phyloP scores from a whole-genome alignment of 1,284 basidiomycete species.

The Cryptococcus wingfieldii region DNA sequence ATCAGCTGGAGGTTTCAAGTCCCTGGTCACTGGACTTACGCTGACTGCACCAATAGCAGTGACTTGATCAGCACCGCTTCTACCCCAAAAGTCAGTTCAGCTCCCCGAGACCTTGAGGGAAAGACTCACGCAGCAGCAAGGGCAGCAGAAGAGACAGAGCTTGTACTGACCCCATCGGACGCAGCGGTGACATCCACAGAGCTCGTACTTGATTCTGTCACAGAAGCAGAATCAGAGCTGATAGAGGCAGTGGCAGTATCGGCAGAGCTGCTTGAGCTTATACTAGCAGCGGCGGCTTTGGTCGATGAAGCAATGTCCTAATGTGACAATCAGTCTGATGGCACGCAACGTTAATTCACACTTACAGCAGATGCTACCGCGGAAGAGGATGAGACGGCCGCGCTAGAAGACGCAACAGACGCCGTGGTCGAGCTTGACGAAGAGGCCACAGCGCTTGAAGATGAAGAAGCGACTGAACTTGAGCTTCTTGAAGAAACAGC shows the following conservation, averaged over 20 bases:
- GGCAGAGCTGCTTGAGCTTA: neutral
- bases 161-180: too few relatives aligned
- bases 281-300: too few relatives aligned
- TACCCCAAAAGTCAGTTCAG: too few relatives aligned
- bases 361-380: neutral
- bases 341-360: too few relatives aligned
- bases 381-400: neutral
- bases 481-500: neutral
- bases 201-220: neutral
- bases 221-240: too few relatives aligned
- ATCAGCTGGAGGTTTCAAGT: slow-evolving; percentile 1
- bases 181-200: neutral
- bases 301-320: too few relatives aligned
- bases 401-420: neutral
- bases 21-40: neutral
- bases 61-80: too few relatives aligned
- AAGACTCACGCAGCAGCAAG: slow-evolving; percentile 1
- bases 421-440: too few relatives aligned
- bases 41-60: neutral
- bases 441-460: too few relatives aligned
- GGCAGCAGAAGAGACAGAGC: neutral
- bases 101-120: too few relatives aligned
- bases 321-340: too few relatives aligned
- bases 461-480: too few relatives aligned
- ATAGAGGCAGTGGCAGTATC: neutral